Evolutionary conservation across 345 rosid species (phyloP).

Genomic region (Eucalyptus fibrosa): DNA sequence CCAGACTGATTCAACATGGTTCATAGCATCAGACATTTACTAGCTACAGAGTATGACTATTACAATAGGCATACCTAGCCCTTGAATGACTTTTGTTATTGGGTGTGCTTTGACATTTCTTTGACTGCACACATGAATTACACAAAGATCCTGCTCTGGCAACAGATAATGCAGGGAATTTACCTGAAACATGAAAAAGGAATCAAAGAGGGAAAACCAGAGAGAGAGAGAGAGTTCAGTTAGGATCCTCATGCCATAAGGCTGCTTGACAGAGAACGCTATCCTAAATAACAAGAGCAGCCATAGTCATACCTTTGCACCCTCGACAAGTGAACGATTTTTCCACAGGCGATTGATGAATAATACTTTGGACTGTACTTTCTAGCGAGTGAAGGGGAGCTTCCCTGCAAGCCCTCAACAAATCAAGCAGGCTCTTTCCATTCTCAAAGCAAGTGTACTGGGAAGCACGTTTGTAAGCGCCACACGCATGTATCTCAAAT

Average conservation of each 20-base stretch:
- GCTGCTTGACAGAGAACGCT: neutral
- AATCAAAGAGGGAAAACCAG: neutral
- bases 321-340: constrained; percentile 66
- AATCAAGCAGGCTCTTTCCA: constrained; percentile 97
- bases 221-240: neutral
- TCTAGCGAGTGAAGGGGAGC: constrained; percentile 62
- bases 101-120: constrained; percentile 19
- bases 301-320: constrained; percentile 54
- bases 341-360: constrained; percentile 45
- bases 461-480: constrained; percentile 81
- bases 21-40: neutral
- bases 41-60: neutral
- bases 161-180: constrained; percentile 43
- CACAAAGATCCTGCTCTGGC: constrained; percentile 75
- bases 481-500: constrained; percentile 97
- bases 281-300: neutral
- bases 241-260: neutral
- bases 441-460: constrained; percentile 97
- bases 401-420: constrained; percentile 69
- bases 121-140: constrained; percentile 49
- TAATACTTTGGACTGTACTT: constrained; percentile 48
- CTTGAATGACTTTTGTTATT: constrained; percentile 10
- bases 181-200: constrained; percentile 24
- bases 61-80: constrained; percentile 21
- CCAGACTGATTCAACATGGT: neutral